Evolutionary conservation across 441 rosid genomes (phyloP), one percentile per base, ranked within the genome.

Genomic region (Capsella rubella): DNA sequence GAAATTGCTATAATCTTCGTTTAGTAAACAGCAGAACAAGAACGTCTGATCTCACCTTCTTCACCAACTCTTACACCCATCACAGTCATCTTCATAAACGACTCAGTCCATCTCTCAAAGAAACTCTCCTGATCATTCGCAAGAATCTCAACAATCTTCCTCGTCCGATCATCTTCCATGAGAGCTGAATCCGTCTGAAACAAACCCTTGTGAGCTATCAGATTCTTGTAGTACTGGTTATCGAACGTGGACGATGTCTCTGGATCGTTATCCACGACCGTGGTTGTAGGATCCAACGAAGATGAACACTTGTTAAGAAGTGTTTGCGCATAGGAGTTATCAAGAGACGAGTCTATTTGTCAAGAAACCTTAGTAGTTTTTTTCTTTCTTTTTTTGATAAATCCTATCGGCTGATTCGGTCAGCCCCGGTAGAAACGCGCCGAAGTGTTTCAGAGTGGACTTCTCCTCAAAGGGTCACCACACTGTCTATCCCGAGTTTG

Each of bases 171-270:
- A 61, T 95, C 92, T 13, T 82, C 76, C 63, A 85, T 9, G 56
- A 92, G 89, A 63, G 81, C 84, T 0, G 97, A 90, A 83, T 95
- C 99, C 0, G 99, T 90, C 49, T 88, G 97, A 73, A 95, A 90
- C 43, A 95, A 83, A 47, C 97, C 97, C 68, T 82, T 90, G 63
- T 79, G 92, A 3, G 79, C 81, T 13, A 84, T 5, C 5, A 92
- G 83, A 67, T 94, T 94, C 73, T 15, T 52, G 69, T 84, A 90
- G 63, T 92, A 95, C 72, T 89, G 97, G 60, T 87, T 92, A 59
- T 95, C 99, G 10, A 95, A 95, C 2, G 80, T 47, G 0, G 76
- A 64, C 0, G 97, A 81, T 3, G 99, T 87, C 45, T 76, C 80
- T 8, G 97, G 97, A 80, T 95, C 97, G 21, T 88, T 90, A 15